Conservation (phyloP, 1,284 basidiomycete species). For the Moesziomyces antarcticus region DNA sequence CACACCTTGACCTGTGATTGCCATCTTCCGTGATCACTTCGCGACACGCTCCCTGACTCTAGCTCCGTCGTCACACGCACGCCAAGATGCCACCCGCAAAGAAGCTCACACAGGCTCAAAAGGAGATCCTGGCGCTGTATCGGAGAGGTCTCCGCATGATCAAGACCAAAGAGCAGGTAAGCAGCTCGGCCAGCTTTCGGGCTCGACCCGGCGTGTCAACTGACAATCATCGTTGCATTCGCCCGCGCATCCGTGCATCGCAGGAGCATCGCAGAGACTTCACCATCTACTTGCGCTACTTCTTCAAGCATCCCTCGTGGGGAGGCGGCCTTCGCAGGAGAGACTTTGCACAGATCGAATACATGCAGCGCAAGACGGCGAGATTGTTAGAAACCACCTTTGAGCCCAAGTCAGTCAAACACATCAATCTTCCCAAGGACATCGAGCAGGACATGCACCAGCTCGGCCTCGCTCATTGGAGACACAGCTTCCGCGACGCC, state of each 20-base stretch:
- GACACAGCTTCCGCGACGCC: constrained; percentile 24
- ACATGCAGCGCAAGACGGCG: constrained; percentile 60
- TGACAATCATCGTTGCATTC: background rate
- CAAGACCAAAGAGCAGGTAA: constrained; percentile 58
- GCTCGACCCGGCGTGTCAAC: background rate
- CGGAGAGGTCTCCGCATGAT: constrained; percentile 58
- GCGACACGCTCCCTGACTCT: no score
- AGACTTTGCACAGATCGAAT: constrained; percentile 65
- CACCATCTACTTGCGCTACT: constrained; percentile 64
- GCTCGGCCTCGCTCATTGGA: constrained; percentile 40
- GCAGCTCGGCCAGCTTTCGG: constrained; percentile 4
- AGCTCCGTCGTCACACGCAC: background rate
- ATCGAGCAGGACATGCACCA: constrained; percentile 44
- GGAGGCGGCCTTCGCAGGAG: constrained; percentile 58
- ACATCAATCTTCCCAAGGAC: constrained; percentile 52
- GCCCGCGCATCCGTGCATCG: background rate
- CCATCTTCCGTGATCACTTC: no score
- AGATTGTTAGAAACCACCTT: constrained; percentile 60
- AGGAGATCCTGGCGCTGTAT: constrained; percentile 58
- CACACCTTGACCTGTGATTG: no score
- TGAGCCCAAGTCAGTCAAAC: constrained; percentile 54
- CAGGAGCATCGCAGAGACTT: constrained; percentile 61
- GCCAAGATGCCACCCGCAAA: constrained; percentile 27
- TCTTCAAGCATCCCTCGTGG: constrained; percentile 62
- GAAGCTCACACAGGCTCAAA: constrained; percentile 52